phyloP scores from a whole-genome alignment of 805 yeast species.

The Kodamaea nitidulidarum region DNA sequence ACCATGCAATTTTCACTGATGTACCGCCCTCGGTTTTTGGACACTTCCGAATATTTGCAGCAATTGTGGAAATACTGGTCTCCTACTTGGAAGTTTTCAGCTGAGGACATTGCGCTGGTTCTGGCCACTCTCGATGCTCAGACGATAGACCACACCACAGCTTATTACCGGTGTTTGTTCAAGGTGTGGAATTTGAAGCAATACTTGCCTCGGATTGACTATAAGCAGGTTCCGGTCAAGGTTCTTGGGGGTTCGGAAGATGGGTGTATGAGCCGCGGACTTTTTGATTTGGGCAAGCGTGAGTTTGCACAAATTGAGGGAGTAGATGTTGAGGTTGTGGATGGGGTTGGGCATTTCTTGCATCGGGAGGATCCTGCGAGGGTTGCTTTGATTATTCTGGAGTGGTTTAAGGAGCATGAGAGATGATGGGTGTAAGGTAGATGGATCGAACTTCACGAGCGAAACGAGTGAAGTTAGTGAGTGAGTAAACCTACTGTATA shows the following conservation, averaged over 20 bases:
- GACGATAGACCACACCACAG: slow-evolving; percentile 33
- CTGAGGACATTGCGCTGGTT: slow-evolving; percentile 24
- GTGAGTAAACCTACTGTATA: too few species aligned
- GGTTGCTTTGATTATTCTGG: slow-evolving; percentile 22
- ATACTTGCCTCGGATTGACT: slow-evolving; percentile 26
- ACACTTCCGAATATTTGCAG: slow-evolving; percentile 24
- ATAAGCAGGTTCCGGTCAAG: slow-evolving; percentile 33
- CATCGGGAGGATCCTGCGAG: slow-evolving; percentile 35
- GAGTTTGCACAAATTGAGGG: slow-evolving; percentile 17
- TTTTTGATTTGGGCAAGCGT: slow-evolving; percentile 24
- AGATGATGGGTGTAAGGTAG: neutral
- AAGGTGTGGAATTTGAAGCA: slow-evolving; percentile 17
- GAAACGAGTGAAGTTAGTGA: too few species aligned
- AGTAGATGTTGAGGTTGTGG: slow-evolving; percentile 22
- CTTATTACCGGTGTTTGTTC: slow-evolving; percentile 33
- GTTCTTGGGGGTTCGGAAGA: slow-evolving; percentile 36
- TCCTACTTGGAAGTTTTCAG: slow-evolving; percentile 32
- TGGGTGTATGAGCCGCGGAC: slow-evolving; percentile 32
- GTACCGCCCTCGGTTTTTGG: slow-evolving; percentile 19
- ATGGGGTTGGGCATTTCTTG: slow-evolving; percentile 35
- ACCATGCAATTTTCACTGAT: slow-evolving; percentile 31
- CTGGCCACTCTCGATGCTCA: slow-evolving; percentile 23
- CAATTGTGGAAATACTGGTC: slow-evolving; percentile 37
- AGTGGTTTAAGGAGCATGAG: slow-evolving; percentile 22
- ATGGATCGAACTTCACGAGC: too few species aligned